Base-by-base conservation (phyloP, 2,329 filamentous ascomycete species). In the Fusarium equiseti region DNA sequence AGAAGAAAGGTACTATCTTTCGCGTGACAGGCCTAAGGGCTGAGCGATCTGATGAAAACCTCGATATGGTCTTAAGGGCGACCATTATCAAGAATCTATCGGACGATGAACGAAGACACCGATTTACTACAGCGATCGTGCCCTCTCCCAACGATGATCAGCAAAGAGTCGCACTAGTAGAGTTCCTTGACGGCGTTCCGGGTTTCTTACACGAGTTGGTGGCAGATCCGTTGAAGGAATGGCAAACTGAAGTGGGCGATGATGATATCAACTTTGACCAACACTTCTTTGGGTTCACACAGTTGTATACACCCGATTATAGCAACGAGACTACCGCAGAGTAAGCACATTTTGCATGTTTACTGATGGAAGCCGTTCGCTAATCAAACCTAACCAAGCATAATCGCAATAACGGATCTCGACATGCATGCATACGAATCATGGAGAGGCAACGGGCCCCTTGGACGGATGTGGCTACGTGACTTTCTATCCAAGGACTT, bases 1-100 rank as follows among this genome's bases (percentile, higher is more conserved):
- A 26, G 48, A 54, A n/a, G 27, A 55, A 55, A 45, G 52, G 52
- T 6, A 20, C 52, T 10, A 8, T 55, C 13, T 55, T 55, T 55
- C 52, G 52, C 20, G 27, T 54, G n/a, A 54, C 51, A 32, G 51
- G 51, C 13, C 20, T 54, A 15, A 20, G 13, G 32, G 51, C 51
- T 11, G 27, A 44, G 5, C 40, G 12, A 15, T n/a, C 13, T 32
- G 51, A 35, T 12, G 12, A 54, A 8, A 13, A 44, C 8, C 40
- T 54, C 6, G 15, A 44, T 8, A 10, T 16, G 9, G 9, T 5
- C 26, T 8, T 54, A 27, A 18, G 27, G 15, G 8, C 15, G 24
- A 7, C 13, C n/a, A 54, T 54, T 27, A 16, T 5, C 3, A 40
- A 26, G 4, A 54, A 45, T n/a, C 16, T 54, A 3, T 35, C 40